phyloP scores from a whole-genome alignment of 2,329 filamentous ascomycete genomes.

The Neonectria ditissima region DNA sequence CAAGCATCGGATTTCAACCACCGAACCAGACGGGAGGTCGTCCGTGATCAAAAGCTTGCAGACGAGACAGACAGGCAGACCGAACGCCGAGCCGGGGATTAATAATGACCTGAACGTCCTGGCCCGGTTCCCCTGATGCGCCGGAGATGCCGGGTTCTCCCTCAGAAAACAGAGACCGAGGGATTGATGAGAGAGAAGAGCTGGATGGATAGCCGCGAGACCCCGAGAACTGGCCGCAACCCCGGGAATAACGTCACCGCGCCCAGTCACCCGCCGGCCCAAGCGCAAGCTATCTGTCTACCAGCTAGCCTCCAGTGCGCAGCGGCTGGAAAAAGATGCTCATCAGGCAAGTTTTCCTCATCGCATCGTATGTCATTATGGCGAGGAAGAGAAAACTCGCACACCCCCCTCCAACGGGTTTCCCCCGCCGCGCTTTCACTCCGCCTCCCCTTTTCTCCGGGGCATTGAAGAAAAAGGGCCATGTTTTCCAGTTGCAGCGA shows the following conservation, averaged over 20 bases:
- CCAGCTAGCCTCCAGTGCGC: not conserved
- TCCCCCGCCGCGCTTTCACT: slow-evolving; percentile 14
- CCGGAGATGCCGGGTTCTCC: slow-evolving; percentile 2
- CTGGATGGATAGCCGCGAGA: not conserved
- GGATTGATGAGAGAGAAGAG: too few relatives aligned
- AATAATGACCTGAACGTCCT: not conserved
- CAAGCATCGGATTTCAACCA: slow-evolving; percentile 13
- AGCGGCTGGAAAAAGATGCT: slow-evolving; percentile 1
- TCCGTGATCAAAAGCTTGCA: not conserved
- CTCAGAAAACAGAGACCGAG: not conserved
- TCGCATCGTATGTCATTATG: slow-evolving; percentile 19
- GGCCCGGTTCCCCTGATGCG: not conserved
- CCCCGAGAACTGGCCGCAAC: slow-evolving; percentile 4
- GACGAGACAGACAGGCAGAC: too few relatives aligned
- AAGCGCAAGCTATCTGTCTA: slow-evolving; percentile 5
- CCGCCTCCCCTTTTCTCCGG: too few relatives aligned
- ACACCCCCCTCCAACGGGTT: slow-evolving; percentile 8
- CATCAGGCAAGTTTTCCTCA: slow-evolving; percentile 1
- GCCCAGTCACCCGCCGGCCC: slow-evolving; percentile 5
- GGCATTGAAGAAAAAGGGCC: too few relatives aligned
- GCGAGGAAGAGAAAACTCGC: not conserved
- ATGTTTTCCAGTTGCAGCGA: too few relatives aligned
- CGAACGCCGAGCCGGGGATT: not conserved
- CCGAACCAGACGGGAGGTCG: not conserved
- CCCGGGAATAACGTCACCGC: slow-evolving; percentile 19